phyloP scores from a whole-genome alignment of 345 rosid species.

The Limnanthes douglasii region DNA sequence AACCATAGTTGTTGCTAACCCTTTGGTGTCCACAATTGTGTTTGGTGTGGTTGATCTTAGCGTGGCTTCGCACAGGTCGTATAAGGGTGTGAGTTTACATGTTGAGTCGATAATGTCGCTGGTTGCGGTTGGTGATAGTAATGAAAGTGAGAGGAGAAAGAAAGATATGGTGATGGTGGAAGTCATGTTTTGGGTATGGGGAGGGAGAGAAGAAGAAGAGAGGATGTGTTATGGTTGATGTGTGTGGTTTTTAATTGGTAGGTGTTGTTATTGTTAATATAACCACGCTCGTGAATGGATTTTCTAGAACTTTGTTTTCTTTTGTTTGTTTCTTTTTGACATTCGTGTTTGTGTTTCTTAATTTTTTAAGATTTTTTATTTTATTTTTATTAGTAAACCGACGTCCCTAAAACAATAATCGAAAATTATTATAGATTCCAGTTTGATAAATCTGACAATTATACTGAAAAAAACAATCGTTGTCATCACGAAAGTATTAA shows the following conservation, averaged over 20 bases:
- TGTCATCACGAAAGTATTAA: too few species aligned
- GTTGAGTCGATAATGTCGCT: conserved; percentile 30
- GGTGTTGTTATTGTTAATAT: background rate
- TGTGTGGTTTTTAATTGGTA: background rate
- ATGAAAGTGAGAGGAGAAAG: conserved; percentile 9
- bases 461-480: too few species aligned
- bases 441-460: too few species aligned
- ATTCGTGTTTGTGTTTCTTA: too few species aligned
- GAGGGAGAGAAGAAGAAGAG: background rate
- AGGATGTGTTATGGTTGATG: background rate
- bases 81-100: conserved; percentile 69
- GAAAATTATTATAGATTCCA: too few species aligned
- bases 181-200: conserved; percentile 14
- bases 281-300: too few species aligned
- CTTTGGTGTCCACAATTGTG: conserved; percentile 17
- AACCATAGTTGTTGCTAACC: conserved; percentile 31
- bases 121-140: conserved; percentile 7
- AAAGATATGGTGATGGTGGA: conserved; percentile 2
- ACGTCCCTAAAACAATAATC: too few species aligned
- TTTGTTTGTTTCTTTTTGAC: too few species aligned
- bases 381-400: too few species aligned
- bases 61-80: conserved; percentile 38
- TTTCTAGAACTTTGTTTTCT: too few species aligned
- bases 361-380: too few species aligned
- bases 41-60: conserved; percentile 22